These are phyloP conservation scores for Cercophora scortea DNA, from an alignment of 495 filamentous ascomycete genomes.

Conservation along the genomic window DNA sequence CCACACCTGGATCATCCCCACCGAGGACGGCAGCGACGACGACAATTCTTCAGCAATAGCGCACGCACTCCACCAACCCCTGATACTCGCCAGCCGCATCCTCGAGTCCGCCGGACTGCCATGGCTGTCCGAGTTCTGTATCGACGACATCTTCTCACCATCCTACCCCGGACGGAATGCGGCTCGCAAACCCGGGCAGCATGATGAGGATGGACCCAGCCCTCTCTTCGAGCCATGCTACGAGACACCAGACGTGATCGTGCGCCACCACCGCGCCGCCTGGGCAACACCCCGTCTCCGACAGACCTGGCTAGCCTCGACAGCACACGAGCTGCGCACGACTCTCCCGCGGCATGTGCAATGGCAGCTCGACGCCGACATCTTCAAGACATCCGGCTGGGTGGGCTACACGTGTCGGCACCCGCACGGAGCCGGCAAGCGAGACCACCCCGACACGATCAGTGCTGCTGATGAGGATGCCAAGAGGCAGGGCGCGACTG, in stretches of 20 bases:
- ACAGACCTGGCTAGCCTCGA: constrained; percentile 13
- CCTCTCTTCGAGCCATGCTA: background rate
- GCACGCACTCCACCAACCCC: constrained; percentile 21
- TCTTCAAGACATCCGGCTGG: constrained; percentile 25
- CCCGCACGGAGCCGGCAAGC: background rate
- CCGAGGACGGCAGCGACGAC: constrained; percentile 4
- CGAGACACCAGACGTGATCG: constrained; percentile 14
- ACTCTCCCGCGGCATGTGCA: constrained; percentile 13
- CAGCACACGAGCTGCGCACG: constrained; percentile 12
- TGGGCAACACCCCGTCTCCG: constrained; percentile 14
- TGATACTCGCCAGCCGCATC: constrained; percentile 27
- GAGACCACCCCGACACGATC: constrained; percentile 24
- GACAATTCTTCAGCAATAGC: background rate
- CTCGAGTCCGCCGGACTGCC: constrained; percentile 22
- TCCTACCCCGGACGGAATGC: constrained; percentile 21
- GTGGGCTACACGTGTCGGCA: constrained; percentile 33
- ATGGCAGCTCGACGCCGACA: constrained; percentile 28
- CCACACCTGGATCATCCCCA: constrained; percentile 17
- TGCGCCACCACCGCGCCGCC: constrained; percentile 16
- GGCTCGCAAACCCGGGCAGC: background rate
- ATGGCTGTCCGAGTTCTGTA: constrained; percentile 31
- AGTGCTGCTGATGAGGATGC: constrained; percentile 14
- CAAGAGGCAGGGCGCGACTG: background rate
- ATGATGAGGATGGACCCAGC: too few relatives aligned
- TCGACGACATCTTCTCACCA: constrained; percentile 24